These are phyloP conservation scores for Cladophialophora bantiana DNA, from an alignment of 2,329 filamentous ascomycete species.

Conservation along the genomic window DNA sequence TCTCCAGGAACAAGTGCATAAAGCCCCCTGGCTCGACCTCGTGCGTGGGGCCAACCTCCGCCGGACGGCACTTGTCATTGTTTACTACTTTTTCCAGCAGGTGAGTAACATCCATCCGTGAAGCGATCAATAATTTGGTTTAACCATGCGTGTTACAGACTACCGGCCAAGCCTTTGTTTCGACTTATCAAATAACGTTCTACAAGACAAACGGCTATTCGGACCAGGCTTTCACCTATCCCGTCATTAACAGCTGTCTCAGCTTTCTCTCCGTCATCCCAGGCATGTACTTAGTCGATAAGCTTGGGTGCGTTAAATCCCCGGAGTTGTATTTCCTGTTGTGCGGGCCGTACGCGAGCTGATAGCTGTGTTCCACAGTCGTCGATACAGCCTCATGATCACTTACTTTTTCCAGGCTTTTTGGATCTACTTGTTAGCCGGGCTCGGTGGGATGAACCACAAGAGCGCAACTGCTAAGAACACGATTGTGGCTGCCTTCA, in stretches of 20 bases:
- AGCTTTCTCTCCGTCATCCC: neutral
- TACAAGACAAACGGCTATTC: neutral
- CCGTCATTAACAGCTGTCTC: neutral
- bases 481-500: neutral
- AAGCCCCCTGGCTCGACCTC: constrained; percentile 10
- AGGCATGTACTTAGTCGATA: neutral
- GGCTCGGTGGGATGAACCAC: neutral
- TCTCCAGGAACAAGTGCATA: neutral
- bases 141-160: neutral
- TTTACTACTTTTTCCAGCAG: constrained; percentile 7
- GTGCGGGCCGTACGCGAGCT: neutral
- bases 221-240: neutral
- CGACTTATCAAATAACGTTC: neutral
- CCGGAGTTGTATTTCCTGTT: neutral
- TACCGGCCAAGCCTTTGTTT: constrained; percentile 7
- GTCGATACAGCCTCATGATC: neutral
- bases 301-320: neutral
- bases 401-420: neutral
- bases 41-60: constrained; percentile 9
- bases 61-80: neutral
- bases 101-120: neutral
- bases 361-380: neutral
- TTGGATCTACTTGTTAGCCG: neutral
- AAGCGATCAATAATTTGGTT: neutral
- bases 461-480: neutral